A percentile compares a stretch with the other conserved stretches of the same genome.
Evolutionary conservation across 2,329 filamentous ascomycete species (phyloP).

Genomic region (Lomentospora prolificans): DNA sequence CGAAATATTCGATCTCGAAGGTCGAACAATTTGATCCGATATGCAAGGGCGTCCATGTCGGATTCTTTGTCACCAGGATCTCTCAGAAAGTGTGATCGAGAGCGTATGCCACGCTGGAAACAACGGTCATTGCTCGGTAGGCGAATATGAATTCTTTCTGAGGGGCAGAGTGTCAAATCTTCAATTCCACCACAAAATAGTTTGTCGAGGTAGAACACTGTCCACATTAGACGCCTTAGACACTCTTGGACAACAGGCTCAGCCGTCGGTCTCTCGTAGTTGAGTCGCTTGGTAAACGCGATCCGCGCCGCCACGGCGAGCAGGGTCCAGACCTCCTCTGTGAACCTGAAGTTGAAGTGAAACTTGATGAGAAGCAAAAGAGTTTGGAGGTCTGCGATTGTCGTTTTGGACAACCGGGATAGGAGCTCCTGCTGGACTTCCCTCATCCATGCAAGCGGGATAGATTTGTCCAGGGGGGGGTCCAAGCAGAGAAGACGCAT

Average conservation of each 20-base stretch:
- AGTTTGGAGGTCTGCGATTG: slow-evolving; percentile 12
- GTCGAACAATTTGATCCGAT: slow-evolving; percentile 15
- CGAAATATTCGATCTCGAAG: slow-evolving; percentile 16
- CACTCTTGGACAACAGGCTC: slow-evolving; percentile 16
- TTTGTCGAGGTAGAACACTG: slow-evolving; percentile 16
- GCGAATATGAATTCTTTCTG: slow-evolving; percentile 16
- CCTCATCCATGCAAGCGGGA: slow-evolving; percentile 13
- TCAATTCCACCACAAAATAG: slow-evolving; percentile 19
- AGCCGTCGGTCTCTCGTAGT: slow-evolving; percentile 15
- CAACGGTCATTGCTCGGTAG: slow-evolving; percentile 17
- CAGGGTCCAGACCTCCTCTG: slow-evolving; percentile 15
- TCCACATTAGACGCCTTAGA: slow-evolving; percentile 18
- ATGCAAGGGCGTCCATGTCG: slow-evolving; percentile 14
- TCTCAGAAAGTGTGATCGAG: slow-evolving; percentile 12
- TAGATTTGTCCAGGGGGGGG: background rate
- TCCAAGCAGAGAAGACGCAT: background rate
- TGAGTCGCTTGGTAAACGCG: slow-evolving; percentile 17
- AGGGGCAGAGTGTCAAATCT: slow-evolving; percentile 18
- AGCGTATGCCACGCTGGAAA: slow-evolving; percentile 17
- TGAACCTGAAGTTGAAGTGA: slow-evolving; percentile 9
- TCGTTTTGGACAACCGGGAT: background rate
- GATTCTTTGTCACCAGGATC: slow-evolving; percentile 1
- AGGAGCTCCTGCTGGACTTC: slow-evolving; percentile 13
- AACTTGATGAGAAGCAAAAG: slow-evolving; percentile 15
- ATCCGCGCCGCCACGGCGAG: slow-evolving; percentile 16